phyloP scores from a whole-genome alignment of 2,329 filamentous ascomycete genomes.

The Aspergillus piperis region DNA sequence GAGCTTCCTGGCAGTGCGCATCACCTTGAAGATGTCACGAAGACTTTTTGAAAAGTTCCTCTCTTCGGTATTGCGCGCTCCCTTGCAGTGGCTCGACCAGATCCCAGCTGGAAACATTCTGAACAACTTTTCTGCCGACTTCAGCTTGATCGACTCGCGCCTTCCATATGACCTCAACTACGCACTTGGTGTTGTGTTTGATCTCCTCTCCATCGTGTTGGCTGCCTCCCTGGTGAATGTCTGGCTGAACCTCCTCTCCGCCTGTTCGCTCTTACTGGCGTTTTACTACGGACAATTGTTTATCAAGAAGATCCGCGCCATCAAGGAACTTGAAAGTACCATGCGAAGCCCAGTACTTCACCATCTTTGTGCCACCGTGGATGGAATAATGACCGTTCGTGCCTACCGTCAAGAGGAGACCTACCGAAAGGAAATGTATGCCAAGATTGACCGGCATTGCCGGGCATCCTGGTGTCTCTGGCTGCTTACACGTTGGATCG shows the following conservation, averaged over 20 bases:
- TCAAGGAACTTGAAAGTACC: slow-evolving; percentile 5
- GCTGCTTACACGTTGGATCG: slow-evolving; percentile 6
- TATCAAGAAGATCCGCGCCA: slow-evolving; percentile 2
- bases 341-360: neutral
- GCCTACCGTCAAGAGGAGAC: neutral
- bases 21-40: slow-evolving; percentile 1
- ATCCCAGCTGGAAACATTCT: neutral
- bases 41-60: neutral
- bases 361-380: slow-evolving; percentile 3
- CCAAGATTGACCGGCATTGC: neutral
- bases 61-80: neutral
- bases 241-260: slow-evolving; percentile 2
- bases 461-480: slow-evolving; percentile 2
- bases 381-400: slow-evolving; percentile 4
- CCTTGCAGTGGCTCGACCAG: slow-evolving; percentile 5
- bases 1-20: neutral
- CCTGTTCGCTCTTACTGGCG: neutral
- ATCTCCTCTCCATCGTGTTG: neutral
- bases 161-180: slow-evolving; percentile 5
- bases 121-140: slow-evolving; percentile 5
- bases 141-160: slow-evolving; percentile 4
- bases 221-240: slow-evolving; percentile 1
- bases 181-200: slow-evolving; percentile 1
- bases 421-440: neutral
- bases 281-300: slow-evolving; percentile 1